Evolutionary conservation across 768 basidiomycete species (phyloP), one percentile per base, ranked within the genome.

Genomic region (Collybia mongolica): DNA sequence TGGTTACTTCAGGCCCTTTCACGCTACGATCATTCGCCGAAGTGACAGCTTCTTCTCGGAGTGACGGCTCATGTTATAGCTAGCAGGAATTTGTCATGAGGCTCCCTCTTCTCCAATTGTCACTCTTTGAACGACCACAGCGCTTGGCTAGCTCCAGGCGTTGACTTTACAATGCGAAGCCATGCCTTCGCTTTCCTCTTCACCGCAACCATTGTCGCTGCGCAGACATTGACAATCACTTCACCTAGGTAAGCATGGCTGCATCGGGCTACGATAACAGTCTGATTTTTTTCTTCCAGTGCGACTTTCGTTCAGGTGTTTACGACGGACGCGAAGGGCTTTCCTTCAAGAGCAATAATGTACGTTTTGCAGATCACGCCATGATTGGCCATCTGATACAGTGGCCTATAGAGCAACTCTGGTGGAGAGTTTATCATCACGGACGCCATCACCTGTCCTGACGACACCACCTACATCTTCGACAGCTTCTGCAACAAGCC

Each of bases 11-110:
- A 48, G 26, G 26, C 15, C 7, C 17, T 43, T 43, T 44, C 51
- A 43, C 38, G 44, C 39, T 45, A 49, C 39, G 55, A 56, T 56
- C 55, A 56, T 56, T 53, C 39, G 40, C 24, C 17, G 39, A 32
- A 15, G 49, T 53, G 51, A 56, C 55, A 56, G 45, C 43, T 56
- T 44, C 43, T 56, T 44, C 48, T 43, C 46, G 51, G 45, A 20
- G 18, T 29, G 32, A 24, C 19, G n/a, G 24, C 55, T 51, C 45
- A 36, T 24, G 37, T 51, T 44, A 52, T 49, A 52, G 15, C 44
- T 48, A 24, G 41, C 36, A 29, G 47, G n/a, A 43, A 40, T 49
- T 37, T 45, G 48, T 49, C 43, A 55, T 44, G 29, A 26, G 28
- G 37, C 22, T 18, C 28, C 39, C 14, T 36, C 28, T 38, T 40